These are phyloP conservation scores for Buddleja alternifolia DNA, from an alignment of 257 asterid genomes.

Conservation along the genomic window DNA sequence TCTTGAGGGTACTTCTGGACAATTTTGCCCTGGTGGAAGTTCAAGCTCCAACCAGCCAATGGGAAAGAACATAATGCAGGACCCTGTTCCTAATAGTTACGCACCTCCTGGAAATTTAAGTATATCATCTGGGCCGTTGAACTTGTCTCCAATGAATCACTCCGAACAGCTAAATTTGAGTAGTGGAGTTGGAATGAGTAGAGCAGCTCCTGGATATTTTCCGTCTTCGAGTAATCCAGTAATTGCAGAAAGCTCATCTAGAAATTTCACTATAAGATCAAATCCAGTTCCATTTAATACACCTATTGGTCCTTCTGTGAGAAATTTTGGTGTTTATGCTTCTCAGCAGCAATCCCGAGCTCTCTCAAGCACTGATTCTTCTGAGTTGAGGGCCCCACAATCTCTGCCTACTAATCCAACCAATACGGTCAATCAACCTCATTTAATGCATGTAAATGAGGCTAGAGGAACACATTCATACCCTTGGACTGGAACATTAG, in stretches of 20 bases:
- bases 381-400: constrained; percentile 45
- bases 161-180: constrained; percentile 48
- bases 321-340: constrained; percentile 45
- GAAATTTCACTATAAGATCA: constrained; percentile 42
- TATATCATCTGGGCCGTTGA: constrained; percentile 45
- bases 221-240: constrained; percentile 49
- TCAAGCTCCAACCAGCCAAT: constrained; percentile 59
- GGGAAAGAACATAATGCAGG: constrained; percentile 44
- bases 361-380: constrained; percentile 37
- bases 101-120: constrained; percentile 47
- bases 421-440: constrained; percentile 46
- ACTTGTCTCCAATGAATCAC: constrained; percentile 43
- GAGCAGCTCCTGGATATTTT: constrained; percentile 39
- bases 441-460: constrained; percentile 45
- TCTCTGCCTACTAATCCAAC: constrained; percentile 39
- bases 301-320: constrained; percentile 41
- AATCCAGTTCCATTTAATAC: constrained; percentile 45
- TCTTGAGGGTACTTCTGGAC: constrained; percentile 77
- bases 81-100: constrained; percentile 43
- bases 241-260: constrained; percentile 46
- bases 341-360: constrained; percentile 39
- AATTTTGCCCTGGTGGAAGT: constrained; percentile 58
- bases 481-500: constrained; percentile 56
- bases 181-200: constrained; percentile 41
- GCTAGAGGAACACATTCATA: constrained; percentile 45